Conservation (phyloP, 2,329 filamentous ascomycete genomes). For the Clonostachys rhizophaga region DNA sequence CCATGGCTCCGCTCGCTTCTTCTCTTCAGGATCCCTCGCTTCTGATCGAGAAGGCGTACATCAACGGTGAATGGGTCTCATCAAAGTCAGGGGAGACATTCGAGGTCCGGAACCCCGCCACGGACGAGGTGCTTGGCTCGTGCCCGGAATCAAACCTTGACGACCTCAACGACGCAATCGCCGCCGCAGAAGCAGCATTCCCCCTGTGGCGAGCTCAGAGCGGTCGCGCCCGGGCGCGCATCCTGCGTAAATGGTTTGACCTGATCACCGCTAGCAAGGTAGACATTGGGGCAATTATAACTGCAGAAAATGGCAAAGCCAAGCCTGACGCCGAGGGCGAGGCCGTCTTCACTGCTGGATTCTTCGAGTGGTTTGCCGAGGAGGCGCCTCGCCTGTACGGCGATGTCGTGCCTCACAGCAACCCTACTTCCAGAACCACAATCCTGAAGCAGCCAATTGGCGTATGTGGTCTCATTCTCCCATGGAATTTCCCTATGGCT, state of each 20-base stretch:
- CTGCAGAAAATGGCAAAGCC: slow-evolving; percentile 69
- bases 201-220: slow-evolving; percentile 54
- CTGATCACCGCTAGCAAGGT: slow-evolving; percentile 62
- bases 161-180: slow-evolving; percentile 67
- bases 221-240: slow-evolving; percentile 52
- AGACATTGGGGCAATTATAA: slow-evolving; percentile 63
- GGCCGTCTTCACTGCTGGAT: slow-evolving; percentile 51
- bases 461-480: slow-evolving; percentile 63
- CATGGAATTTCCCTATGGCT: slow-evolving; percentile 53
- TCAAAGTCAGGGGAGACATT: not conserved
- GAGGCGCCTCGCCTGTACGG: slow-evolving; percentile 56
- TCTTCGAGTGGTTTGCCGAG: slow-evolving; percentile 62
- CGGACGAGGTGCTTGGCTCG: not conserved
- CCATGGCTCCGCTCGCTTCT: too few species aligned
- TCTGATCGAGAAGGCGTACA: slow-evolving; percentile 55
- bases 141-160: slow-evolving; percentile 62
- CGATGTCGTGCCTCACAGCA: slow-evolving; percentile 33
- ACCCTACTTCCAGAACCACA: slow-evolving; percentile 55
- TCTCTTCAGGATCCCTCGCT: slow-evolving; percentile 43
- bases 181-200: slow-evolving; percentile 56
- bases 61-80: slow-evolving; percentile 64
- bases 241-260: slow-evolving; percentile 62
- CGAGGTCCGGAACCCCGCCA: not conserved
- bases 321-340: slow-evolving; percentile 55
- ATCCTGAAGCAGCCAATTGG: slow-evolving; percentile 64